Evolutionary conservation across 257 asterid genomes (phyloP), one percentile per base, ranked within the genome.

Genomic region (Ehretia macrophylla): DNA sequence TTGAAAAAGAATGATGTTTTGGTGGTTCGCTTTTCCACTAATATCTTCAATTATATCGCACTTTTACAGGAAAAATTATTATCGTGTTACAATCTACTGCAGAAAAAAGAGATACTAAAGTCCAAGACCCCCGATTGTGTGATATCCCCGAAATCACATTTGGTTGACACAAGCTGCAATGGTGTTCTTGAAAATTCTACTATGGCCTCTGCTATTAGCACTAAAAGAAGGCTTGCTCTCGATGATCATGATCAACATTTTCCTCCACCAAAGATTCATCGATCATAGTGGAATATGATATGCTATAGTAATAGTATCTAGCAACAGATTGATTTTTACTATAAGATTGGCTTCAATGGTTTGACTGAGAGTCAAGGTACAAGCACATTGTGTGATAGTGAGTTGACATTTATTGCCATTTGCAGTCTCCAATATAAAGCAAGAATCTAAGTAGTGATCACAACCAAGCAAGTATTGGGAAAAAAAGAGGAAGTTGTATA

Each of bases 21-120:
- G 35, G 35, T 6, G 35, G 35, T 5, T 56, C 32, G 8, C 18
- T 17, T 57, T 16, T 59, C 38, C 1, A 37, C 42, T 72, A 45
- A 58, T 75, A 52, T 18, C 19, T 51, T 12, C 40, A 27, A 48
- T 56, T 21, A 27, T 22, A 16, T 8, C 63, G 62, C 60, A 59
- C 23, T 63, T 19, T 48, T 13, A 47, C 78, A 82, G 88, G 88
- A 82, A 58, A 62, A 55, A 10, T 17, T 71, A 0, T 51, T 62
- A 11, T 76, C 68, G 9, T 79, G 83, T 62, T 82, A 79, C 27
- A 61, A 42, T 48, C 56, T 70, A 46, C 60, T 72, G 62, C 81
- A 47, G 61, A 58, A 65, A 49, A 61, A 59, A 14, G 59, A 50
- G 64, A 66, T 22, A 62, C 56, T 48, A 32, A 70, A 71, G 64